Conservation (phyloP, 1,284 basidiomycete species). For the Heterobasidion occidentale region DNA sequence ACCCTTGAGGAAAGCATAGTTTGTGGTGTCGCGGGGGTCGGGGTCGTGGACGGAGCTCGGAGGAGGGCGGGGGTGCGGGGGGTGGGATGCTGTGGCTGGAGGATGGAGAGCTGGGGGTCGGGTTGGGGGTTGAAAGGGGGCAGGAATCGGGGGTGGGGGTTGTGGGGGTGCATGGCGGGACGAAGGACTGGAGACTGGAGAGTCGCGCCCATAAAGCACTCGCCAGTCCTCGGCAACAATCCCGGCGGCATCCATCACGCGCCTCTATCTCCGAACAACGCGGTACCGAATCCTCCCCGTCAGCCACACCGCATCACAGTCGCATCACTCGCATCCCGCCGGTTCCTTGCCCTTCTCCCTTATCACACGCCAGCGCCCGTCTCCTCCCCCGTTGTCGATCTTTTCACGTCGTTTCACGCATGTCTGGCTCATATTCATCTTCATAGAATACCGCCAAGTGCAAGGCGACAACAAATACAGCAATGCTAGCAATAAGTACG, state of each 20-base stretch:
- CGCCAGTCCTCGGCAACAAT: too few relatives aligned
- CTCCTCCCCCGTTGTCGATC: too few relatives aligned
- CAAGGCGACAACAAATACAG: not conserved
- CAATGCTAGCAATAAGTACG: not conserved
- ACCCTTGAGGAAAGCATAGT: slow-evolving; percentile 27
- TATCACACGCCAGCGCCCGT: too few relatives aligned
- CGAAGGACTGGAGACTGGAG: too few relatives aligned
- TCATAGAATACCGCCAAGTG: too few relatives aligned
- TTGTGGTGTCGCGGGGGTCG: slow-evolving; percentile 11
- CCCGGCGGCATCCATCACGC: not conserved
- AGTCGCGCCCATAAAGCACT: slow-evolving; percentile 2
- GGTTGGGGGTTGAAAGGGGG: not conserved
- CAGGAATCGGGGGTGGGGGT: too few relatives aligned
- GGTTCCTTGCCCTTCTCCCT: not conserved
- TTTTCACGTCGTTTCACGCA: too few relatives aligned
- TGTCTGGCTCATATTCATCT: too few relatives aligned
- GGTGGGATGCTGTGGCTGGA: not conserved
- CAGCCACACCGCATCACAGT: not conserved
- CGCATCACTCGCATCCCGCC: not conserved
- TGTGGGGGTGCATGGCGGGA: too few relatives aligned
- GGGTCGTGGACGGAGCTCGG: slow-evolving; percentile 4
- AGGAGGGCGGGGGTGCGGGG: slow-evolving; percentile 1
- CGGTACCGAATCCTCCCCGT: too few relatives aligned
- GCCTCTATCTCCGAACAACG: slow-evolving; percentile 8
- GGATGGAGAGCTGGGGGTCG: not conserved